Conservation (phyloP, 2,329 filamentous ascomycete genomes). For the Pseudopithomyces maydicus region DNA sequence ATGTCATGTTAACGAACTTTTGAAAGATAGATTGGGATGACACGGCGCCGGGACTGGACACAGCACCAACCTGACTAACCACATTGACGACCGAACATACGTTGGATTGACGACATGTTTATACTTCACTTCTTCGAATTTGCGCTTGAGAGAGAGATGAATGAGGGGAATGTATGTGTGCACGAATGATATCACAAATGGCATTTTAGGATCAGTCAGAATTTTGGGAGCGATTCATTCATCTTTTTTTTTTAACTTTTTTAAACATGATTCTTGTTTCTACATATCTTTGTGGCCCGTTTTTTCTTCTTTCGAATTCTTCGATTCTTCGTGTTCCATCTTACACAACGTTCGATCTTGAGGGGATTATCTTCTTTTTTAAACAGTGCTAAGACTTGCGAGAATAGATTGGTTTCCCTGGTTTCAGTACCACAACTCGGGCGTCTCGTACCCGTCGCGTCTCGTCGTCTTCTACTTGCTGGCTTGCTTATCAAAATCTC, state of each 20-base stretch:
- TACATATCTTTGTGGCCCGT: background rate
- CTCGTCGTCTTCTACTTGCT: background rate
- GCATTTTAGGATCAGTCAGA: conserved; percentile 4
- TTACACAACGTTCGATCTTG: too few species aligned
- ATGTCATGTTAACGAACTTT: background rate
- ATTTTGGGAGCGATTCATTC: background rate
- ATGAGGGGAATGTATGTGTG: background rate
- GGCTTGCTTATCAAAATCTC: too few species aligned
- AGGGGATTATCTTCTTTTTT: too few species aligned
- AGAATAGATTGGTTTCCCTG: background rate
- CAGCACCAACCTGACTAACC: too few species aligned
- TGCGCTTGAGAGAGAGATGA: background rate
- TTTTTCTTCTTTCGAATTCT: background rate
- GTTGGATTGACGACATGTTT: conserved; percentile 5
- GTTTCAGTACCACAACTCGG: background rate
- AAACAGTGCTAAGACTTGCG: background rate
- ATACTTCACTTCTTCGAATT: conserved; percentile 6
- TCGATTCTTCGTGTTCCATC: too few species aligned
- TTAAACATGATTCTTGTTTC: too few species aligned
- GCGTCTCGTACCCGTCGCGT: background rate
- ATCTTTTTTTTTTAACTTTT: background rate
- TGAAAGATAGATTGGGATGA: background rate
- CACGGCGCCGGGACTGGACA: background rate
- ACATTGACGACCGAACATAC: background rate
- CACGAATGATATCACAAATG: conserved; percentile 7